Conservation (phyloP, 2,329 filamentous ascomycete species). For the Didymella lethalis region DNA sequence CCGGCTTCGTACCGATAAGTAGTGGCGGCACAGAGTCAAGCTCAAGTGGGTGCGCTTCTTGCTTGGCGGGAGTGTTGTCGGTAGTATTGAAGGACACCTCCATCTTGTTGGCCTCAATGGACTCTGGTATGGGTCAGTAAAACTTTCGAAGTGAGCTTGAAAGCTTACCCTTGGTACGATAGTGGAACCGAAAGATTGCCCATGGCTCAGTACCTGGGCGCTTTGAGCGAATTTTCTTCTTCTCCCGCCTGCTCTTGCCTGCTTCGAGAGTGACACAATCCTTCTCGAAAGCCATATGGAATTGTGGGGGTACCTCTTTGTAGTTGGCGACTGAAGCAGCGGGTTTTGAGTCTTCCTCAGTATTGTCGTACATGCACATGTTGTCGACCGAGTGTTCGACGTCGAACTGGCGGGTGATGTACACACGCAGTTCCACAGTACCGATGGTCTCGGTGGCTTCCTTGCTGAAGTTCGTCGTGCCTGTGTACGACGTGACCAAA, state of each 20-base stretch:
- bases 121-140: constrained; percentile 23
- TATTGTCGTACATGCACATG: constrained; percentile 24
- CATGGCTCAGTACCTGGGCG: constrained; percentile 49
- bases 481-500: constrained; percentile 85
- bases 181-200: constrained; percentile 54
- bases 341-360: not conserved
- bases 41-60: constrained; percentile 20
- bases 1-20: constrained; percentile 10
- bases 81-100: constrained; percentile 17
- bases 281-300: constrained; percentile 33
- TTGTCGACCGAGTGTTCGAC: constrained; percentile 24
- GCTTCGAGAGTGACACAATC: constrained; percentile 27
- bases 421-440: constrained; percentile 45
- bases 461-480: constrained; percentile 7
- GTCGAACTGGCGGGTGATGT: constrained; percentile 32
- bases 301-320: constrained; percentile 31
- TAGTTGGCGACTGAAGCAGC: constrained; percentile 14
- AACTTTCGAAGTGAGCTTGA: not conserved
- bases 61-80: constrained; percentile 11
- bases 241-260: constrained; percentile 9
- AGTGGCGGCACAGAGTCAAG: constrained; percentile 31
- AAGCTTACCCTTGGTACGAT: constrained; percentile 42
- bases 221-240: constrained; percentile 23
- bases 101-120: constrained; percentile 24
- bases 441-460: constrained; percentile 34